phyloP scores from a whole-genome alignment of 129 eudicot genomes.

The Apium graveolens region DNA sequence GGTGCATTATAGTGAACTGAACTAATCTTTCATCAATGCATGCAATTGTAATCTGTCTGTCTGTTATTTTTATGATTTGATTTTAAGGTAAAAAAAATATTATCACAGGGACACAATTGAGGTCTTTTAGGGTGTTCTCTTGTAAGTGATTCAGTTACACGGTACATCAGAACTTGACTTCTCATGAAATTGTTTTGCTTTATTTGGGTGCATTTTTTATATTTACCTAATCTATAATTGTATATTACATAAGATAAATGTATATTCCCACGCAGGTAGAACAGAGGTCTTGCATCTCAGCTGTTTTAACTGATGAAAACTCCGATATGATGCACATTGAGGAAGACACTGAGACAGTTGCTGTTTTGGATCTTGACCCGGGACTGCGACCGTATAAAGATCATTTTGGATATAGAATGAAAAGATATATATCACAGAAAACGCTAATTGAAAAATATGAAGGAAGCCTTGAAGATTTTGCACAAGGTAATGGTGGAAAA shows the following conservation, averaged over 20 bases:
- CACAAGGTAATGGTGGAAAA: constrained; percentile 51
- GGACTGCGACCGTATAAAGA: constrained; percentile 57
- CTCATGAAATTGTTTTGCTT: neutral
- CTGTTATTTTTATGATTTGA: neutral
- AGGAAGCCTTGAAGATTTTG: constrained; percentile 82
- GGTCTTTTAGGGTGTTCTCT: neutral
- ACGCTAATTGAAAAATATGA: constrained; percentile 65
- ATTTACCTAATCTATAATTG: neutral
- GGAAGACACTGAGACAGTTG: constrained; percentile 34
- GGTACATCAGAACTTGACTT: neutral
- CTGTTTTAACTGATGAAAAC: constrained; percentile 48
- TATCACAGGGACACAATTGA: neutral
- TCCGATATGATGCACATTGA: constrained; percentile 29
- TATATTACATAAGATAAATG: neutral
- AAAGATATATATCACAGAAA: constrained; percentile 63
- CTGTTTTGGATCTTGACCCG: constrained; percentile 57
- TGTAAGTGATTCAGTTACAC: neutral
- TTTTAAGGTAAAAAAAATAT: neutral
- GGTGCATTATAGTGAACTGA: neutral
- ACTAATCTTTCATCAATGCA: neutral
- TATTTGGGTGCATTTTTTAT: neutral
- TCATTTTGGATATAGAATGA: constrained; percentile 62
- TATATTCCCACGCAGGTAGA: constrained; percentile 30
- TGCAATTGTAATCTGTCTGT: neutral
- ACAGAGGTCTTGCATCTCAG: constrained; percentile 30